These are phyloP conservation scores for Mortierella sp. DNA, from an alignment of 371 early-diverging fungal species.

Conservation along the genomic window DNA sequence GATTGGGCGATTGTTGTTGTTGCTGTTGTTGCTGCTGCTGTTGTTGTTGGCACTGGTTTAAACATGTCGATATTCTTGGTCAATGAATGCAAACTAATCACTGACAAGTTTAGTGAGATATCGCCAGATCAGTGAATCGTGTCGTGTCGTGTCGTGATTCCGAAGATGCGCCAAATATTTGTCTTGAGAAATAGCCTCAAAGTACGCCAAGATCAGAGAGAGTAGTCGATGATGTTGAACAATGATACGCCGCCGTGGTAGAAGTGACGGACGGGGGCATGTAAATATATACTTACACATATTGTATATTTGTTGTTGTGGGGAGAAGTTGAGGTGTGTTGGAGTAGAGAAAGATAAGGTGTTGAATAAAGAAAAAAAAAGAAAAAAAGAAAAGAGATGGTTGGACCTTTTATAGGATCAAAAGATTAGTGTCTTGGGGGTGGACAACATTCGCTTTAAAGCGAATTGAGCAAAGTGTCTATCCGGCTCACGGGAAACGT, in stretches of 20 bases:
- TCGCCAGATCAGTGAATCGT: too few relatives aligned
- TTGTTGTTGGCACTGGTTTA: background rate
- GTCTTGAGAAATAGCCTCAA: too few relatives aligned
- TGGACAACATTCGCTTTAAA: conserved; percentile 8
- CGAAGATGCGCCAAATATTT: too few relatives aligned
- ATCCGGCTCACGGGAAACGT: conserved; percentile 4
- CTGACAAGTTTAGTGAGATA: too few relatives aligned
- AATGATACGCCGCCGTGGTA: background rate
- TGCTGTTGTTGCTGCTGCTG: background rate
- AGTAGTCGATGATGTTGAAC: too few relatives aligned
- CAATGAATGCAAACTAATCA: too few relatives aligned
- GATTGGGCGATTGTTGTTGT: background rate
- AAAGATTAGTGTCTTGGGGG: background rate
- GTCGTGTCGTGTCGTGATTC: too few relatives aligned
- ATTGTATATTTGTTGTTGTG: conserved; percentile 6
- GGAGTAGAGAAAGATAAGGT: background rate
- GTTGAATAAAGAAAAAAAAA: background rate
- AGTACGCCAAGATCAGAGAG: background rate
- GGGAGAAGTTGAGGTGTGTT: background rate
- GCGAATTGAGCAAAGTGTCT: conserved; percentile 11
- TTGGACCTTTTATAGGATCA: conserved; percentile 3
- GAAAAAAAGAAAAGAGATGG: conserved; percentile 1
- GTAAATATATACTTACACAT: conserved; percentile 24
- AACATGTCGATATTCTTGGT: too few relatives aligned
- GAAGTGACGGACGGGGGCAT: background rate